These are phyloP conservation scores for Colletotrichum spaethianum DNA, from an alignment of 2,329 filamentous ascomycete genomes.

Conservation along the genomic window DNA sequence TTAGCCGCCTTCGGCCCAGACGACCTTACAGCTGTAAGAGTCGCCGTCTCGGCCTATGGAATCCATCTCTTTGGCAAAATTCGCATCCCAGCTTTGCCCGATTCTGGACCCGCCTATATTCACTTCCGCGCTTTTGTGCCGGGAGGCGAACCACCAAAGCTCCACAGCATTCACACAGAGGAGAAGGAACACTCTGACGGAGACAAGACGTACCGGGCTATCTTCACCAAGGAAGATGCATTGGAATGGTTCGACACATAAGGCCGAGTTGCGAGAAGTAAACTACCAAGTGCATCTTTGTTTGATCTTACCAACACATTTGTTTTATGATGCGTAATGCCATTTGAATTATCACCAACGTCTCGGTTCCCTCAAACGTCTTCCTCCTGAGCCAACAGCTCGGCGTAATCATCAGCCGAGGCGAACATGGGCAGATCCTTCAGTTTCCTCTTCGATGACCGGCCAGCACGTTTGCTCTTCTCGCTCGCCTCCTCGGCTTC, in stretches of 20 bases:
- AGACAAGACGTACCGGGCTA: slow-evolving; percentile 59
- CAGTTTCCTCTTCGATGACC: slow-evolving; percentile 84
- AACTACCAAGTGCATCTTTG: neutral
- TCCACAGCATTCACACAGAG: slow-evolving; percentile 65
- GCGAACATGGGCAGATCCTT: slow-evolving; percentile 94
- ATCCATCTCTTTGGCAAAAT: slow-evolving; percentile 65
- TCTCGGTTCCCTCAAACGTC: slow-evolving; percentile 52
- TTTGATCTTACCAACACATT: neutral
- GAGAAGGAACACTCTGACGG: slow-evolving; percentile 59
- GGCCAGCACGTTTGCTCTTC: slow-evolving; percentile 57
- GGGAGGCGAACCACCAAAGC: slow-evolving; percentile 54
- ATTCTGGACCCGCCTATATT: slow-evolving; percentile 56
- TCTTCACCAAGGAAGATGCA: slow-evolving; percentile 61
- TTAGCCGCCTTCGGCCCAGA: slow-evolving; percentile 54
- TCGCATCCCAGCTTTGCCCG: slow-evolving; percentile 58
- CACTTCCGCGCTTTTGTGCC: slow-evolving; percentile 62
- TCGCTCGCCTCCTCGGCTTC: slow-evolving; percentile 49
- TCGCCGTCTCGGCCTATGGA: slow-evolving; percentile 63
- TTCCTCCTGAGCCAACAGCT: slow-evolving; percentile 81
- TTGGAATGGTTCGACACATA: slow-evolving; percentile 69
- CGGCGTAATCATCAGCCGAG: slow-evolving; percentile 93
- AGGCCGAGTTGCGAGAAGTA: neutral
- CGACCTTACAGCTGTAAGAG: slow-evolving; percentile 61
- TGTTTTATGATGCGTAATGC: neutral
- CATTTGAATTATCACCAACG: neutral